Percentiles rank a stretch among this genome's conserved stretches.
phyloP scores from a whole-genome alignment of 306 rosid species.

The Clitoria ternatea region DNA sequence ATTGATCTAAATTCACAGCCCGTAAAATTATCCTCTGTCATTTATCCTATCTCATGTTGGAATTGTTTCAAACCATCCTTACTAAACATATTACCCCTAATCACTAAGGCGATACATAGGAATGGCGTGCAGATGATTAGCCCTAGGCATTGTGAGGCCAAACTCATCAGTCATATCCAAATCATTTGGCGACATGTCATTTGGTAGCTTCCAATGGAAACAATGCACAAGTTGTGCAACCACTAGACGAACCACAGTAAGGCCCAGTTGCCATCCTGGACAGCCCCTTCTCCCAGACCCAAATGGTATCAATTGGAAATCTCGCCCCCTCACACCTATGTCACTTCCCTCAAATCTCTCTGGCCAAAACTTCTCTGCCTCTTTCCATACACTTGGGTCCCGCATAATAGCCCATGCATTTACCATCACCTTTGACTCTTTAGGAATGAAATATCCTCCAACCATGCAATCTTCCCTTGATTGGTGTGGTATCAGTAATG shows the following conservation, averaged over 20 bases:
- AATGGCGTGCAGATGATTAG: neutral
- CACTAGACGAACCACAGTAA: neutral
- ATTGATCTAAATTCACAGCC: too few species aligned
- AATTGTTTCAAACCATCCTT: neutral
- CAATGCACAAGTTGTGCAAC: constrained; percentile 9
- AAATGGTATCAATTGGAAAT: constrained; percentile 24
- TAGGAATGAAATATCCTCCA: constrained; percentile 46
- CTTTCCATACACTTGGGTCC: constrained; percentile 22
- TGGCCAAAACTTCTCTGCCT: constrained; percentile 32
- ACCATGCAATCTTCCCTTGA: constrained; percentile 47
- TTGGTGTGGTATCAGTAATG: constrained; percentile 51
- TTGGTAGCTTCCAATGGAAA: constrained; percentile 20
- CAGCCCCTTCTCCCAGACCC: constrained; percentile 10
- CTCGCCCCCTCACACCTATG: constrained; percentile 26
- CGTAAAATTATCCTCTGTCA: too few species aligned
- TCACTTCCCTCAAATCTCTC: constrained; percentile 34
- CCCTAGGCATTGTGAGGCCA: neutral
- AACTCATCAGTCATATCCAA: constrained; percentile 22
- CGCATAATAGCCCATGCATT: constrained; percentile 39
- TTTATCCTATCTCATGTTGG: too few species aligned
- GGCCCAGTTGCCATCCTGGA: constrained; percentile 11
- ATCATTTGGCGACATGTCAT: neutral
- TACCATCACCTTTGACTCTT: constrained; percentile 24
- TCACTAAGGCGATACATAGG: neutral
- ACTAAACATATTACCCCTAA: neutral